A percentile compares a stretch with the other conserved stretches of the same genome.
Conservation (phyloP, 352 stramenopile genomes). For the Phytophthora ramorum region DNA sequence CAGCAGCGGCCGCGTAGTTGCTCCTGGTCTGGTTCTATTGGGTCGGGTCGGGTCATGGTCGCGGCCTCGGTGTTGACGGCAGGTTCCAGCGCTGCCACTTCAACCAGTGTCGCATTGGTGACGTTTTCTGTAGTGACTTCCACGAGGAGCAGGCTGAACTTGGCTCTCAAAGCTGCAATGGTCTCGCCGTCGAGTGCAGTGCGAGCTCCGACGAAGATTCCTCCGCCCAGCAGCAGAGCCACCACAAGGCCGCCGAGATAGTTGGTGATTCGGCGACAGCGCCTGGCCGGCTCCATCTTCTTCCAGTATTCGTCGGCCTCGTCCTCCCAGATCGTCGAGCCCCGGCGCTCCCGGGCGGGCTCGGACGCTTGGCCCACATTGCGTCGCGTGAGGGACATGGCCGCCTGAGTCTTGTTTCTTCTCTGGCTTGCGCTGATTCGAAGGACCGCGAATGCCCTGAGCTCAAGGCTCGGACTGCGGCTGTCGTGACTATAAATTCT, state of each 20-base stretch:
- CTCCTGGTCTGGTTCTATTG: constrained; percentile 31
- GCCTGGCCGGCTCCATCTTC: constrained; percentile 67
- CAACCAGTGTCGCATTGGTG: neutral
- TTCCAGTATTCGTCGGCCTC: constrained; percentile 78
- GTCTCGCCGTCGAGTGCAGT: constrained; percentile 16
- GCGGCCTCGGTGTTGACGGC: neutral
- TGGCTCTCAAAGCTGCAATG: constrained; percentile 25
- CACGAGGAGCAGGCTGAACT: constrained; percentile 2
- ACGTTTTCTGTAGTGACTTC: constrained; percentile 14
- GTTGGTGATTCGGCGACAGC: constrained; percentile 41
- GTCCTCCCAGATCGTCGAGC: constrained; percentile 71
- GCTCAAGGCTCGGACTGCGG: neutral
- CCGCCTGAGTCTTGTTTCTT: neutral
- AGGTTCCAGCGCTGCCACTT: neutral
- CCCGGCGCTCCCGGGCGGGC: constrained; percentile 20
- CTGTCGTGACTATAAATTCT: constrained; percentile 12
- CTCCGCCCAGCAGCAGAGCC: constrained; percentile 27
- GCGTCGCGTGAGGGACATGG: constrained; percentile 58
- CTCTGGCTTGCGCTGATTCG: constrained; percentile 15
- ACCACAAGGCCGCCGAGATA: constrained; percentile 38
- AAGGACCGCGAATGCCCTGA: constrained; percentile 4
- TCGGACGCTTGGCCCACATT: constrained; percentile 37
- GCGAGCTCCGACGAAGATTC: constrained; percentile 24
- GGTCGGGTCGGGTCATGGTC: neutral
- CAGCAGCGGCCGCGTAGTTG: constrained; percentile 62